Percentiles rank a stretch among this genome's conserved stretches.
Evolutionary conservation across 371 early-diverging fungal genomes (phyloP).

Genomic region (Rhizopus microsporus): DNA sequence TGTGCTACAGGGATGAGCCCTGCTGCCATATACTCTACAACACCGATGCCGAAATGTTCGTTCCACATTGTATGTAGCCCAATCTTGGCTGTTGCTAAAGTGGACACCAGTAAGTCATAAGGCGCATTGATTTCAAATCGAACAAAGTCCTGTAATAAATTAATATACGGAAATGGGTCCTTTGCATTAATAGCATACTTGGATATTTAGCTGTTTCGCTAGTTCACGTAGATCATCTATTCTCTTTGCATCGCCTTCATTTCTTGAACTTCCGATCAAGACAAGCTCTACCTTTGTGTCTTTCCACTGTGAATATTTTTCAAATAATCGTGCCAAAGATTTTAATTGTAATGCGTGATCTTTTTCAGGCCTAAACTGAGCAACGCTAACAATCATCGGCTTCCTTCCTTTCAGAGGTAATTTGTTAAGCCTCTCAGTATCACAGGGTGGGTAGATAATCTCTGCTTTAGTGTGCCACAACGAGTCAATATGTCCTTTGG

Average conservation of each 20-base stretch:
- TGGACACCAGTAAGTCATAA: slow-evolving; percentile 61
- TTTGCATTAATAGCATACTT: slow-evolving; percentile 32
- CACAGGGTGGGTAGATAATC: slow-evolving; percentile 94
- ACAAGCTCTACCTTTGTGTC: slow-evolving; percentile 48
- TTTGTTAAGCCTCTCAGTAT: slow-evolving; percentile 65
- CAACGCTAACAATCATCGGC: slow-evolving; percentile 78
- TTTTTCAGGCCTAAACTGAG: slow-evolving; percentile 97
- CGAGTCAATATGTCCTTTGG: slow-evolving; percentile 80
- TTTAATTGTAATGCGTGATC: slow-evolving; percentile 84
- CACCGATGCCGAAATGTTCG: slow-evolving; percentile 97
- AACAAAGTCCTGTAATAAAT: slow-evolving; percentile 61
- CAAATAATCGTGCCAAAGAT: slow-evolving; percentile 61
- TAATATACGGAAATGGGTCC: background rate
- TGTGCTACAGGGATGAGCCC: slow-evolving; percentile 91
- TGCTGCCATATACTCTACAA: slow-evolving; percentile 97
- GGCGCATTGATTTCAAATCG: slow-evolving; percentile 83
- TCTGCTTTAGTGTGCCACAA: slow-evolving; percentile 71
- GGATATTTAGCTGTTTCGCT: slow-evolving; percentile 52
- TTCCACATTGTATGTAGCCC: slow-evolving; percentile 96
- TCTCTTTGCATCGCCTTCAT: slow-evolving; percentile 74
- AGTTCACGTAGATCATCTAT: slow-evolving; percentile 63
- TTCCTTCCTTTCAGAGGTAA: slow-evolving; percentile 54
- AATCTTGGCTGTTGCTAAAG: slow-evolving; percentile 63
- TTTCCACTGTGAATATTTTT: slow-evolving; percentile 53
- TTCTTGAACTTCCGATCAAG: slow-evolving; percentile 81